Conservation (phyloP, 805 yeast species). For the Starmerella bacillaris region DNA sequence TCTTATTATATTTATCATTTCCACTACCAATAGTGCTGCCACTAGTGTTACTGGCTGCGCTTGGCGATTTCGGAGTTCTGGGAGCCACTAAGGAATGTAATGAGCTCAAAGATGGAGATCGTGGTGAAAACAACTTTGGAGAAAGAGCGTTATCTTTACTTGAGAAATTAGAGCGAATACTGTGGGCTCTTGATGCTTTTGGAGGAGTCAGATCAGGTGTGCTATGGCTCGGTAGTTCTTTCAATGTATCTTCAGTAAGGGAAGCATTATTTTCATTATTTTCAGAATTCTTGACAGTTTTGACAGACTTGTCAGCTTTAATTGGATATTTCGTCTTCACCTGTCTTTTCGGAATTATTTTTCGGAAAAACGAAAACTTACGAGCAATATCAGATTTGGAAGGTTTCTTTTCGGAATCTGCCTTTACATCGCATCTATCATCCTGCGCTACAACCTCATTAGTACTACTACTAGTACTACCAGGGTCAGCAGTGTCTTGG, state of each 20-base stretch:
- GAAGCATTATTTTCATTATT: neutral
- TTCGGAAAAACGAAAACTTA: conserved; percentile 2
- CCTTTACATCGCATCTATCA: too few species aligned
- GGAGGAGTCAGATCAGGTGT: too few species aligned
- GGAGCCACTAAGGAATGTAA: neutral
- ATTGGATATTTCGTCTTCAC: neutral
- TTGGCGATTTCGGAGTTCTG: neutral
- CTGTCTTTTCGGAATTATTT: conserved; percentile 1
- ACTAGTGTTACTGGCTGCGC: too few species aligned
- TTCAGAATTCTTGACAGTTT: neutral
- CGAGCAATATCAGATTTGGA: neutral
- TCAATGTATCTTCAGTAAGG: neutral
- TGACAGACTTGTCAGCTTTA: neutral
- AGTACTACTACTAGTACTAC: neutral
- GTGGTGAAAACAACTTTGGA: neutral
- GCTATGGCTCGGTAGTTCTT: too few species aligned
- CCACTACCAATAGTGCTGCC: neutral
- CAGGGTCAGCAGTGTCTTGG: neutral
- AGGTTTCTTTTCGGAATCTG: neutral
- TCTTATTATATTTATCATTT: neutral
- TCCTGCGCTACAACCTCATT: neutral
- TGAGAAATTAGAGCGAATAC: too few species aligned
- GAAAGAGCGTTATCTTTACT: neutral
- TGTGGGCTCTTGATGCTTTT: too few species aligned
- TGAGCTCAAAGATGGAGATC: neutral